phyloP scores from a whole-genome alignment of 768 basidiomycete genomes.

The Lactifluus hygrophoroides region DNA sequence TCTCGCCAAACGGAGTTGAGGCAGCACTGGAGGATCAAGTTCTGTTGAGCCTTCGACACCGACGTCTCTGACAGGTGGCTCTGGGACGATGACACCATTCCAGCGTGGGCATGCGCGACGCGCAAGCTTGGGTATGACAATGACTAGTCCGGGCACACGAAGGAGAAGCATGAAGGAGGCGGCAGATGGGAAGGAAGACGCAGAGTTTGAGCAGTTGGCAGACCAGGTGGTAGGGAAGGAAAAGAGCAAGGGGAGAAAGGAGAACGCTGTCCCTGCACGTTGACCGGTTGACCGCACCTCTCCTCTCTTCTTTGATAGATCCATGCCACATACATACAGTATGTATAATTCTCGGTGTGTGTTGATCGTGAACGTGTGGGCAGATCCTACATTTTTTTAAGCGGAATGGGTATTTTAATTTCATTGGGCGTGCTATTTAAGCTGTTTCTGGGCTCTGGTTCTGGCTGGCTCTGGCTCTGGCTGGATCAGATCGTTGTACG shows the following conservation, averaged over 20 bases:
- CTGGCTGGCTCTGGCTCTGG: no score
- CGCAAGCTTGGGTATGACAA: constrained; percentile 87
- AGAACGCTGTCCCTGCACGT: constrained; percentile 17
- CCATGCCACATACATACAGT: not conserved
- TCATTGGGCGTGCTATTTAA: no score
- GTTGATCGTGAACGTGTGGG: no score
- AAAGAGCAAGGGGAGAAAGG: constrained; percentile 14
- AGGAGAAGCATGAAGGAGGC: constrained; percentile 87
- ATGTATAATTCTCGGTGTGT: no score
- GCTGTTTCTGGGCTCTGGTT: no score
- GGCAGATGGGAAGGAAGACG: constrained; percentile 62
- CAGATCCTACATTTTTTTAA: no score
- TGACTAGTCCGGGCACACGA: constrained; percentile 89
- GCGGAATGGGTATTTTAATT: no score
- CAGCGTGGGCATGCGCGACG: constrained; percentile 67
- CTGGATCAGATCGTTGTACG: no score
- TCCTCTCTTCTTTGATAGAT: not conserved
- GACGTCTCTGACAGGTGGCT: constrained; percentile 20
- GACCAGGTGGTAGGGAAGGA: constrained; percentile 20
- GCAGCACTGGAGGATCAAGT: constrained; percentile 26
- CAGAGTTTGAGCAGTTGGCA: constrained; percentile 24
- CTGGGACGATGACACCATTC: constrained; percentile 37
- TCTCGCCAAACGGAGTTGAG: constrained; percentile 26
- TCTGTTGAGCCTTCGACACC: constrained; percentile 23
- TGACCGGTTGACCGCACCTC: no score